These are phyloP conservation scores for Phlebiopsis gigantea DNA, from an alignment of 768 basidiomycete genomes.

Conservation along the genomic window DNA sequence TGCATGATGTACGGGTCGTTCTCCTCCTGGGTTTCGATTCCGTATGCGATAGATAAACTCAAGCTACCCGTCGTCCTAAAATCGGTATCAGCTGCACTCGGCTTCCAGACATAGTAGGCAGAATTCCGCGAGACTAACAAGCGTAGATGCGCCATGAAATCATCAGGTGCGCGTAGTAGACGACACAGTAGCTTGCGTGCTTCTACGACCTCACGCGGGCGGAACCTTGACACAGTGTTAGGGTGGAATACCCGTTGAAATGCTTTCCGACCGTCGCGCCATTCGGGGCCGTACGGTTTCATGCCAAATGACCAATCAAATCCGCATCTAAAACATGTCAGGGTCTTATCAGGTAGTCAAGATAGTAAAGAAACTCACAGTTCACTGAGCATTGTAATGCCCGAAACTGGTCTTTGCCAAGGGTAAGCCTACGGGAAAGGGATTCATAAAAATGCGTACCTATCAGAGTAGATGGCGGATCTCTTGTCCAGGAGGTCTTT, in stretches of 20 bases:
- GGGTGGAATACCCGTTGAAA: conserved; percentile 5
- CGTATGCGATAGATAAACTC: conserved; percentile 32
- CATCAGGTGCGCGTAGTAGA: background rate
- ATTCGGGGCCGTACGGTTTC: background rate
- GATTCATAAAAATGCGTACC: background rate
- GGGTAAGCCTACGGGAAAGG: background rate
- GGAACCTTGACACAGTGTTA: background rate
- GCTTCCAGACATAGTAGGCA: too few relatives aligned
- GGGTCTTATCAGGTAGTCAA: too few relatives aligned
- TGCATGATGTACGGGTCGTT: conserved; percentile 29
- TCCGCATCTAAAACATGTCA: background rate
- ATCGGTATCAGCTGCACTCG: too few relatives aligned
- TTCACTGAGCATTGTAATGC: conserved; percentile 4
- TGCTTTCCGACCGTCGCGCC: conserved; percentile 1
- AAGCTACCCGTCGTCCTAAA: conserved; percentile 30
- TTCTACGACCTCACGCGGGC: background rate
- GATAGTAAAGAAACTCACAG: too few relatives aligned
- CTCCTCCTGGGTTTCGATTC: conserved; percentile 26
- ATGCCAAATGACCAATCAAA: background rate
- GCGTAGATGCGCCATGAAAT: conserved; percentile 3
- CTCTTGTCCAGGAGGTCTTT: conserved; percentile 19
- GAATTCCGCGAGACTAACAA: conserved; percentile 2
- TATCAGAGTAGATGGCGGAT: conserved; percentile 16
- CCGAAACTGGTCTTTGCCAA: background rate
- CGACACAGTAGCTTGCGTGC: background rate